Percentiles rank a stretch among this genome's conserved stretches.
Evolutionary conservation across 2,329 filamentous ascomycete genomes (phyloP).

Genomic region (Lasiodiplodia sp.): DNA sequence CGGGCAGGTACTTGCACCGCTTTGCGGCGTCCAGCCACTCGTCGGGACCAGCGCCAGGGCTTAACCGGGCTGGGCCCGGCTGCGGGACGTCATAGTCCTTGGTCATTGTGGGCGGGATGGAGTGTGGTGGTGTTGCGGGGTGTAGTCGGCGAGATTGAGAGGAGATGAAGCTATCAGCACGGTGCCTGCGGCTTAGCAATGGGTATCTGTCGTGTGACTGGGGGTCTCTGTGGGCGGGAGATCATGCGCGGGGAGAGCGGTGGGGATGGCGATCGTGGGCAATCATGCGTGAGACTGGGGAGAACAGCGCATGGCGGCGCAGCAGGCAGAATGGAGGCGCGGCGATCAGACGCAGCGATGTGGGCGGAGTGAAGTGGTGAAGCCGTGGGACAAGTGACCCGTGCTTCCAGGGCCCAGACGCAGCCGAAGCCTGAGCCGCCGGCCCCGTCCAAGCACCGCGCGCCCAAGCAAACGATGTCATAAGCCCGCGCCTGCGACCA

Average conservation of each 20-base stretch:
- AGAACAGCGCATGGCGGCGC: conserved; percentile 29
- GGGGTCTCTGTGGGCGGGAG: conserved; percentile 1
- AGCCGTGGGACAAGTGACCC: conserved; percentile 20
- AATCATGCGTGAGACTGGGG: conserved; percentile 28
- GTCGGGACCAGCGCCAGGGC: conserved; percentile 83
- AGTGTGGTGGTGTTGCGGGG: conserved; percentile 2
- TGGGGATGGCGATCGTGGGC: conserved; percentile 26
- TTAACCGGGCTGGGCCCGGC: conserved; percentile 87
- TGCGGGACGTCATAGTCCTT: conserved; percentile 74
- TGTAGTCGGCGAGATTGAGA: conserved; percentile 5
- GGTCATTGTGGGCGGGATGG: conserved; percentile 46
- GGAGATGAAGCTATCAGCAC: conserved; percentile 18
- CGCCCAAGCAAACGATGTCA: conserved; percentile 16
- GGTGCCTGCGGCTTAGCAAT: conserved; percentile 30
- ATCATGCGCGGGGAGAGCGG: conserved; percentile 18
- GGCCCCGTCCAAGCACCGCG: conserved; percentile 9
- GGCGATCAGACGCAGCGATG: conserved; percentile 27
- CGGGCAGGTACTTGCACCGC: conserved; percentile 95
- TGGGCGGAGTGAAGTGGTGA: conserved; percentile 21
- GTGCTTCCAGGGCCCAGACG: conserved; percentile 26
- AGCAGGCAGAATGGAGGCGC: conserved; percentile 10
- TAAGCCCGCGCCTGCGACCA: conserved; percentile 11
- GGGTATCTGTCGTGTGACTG: conserved; percentile 39
- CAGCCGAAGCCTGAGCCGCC: conserved; percentile 14
- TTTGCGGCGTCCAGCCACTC: conserved; percentile 98